Evolutionary conservation across 1,139 yeast species (phyloP), one percentile per base, ranked within the genome.

Genomic region (Pichiaceae sp.): DNA sequence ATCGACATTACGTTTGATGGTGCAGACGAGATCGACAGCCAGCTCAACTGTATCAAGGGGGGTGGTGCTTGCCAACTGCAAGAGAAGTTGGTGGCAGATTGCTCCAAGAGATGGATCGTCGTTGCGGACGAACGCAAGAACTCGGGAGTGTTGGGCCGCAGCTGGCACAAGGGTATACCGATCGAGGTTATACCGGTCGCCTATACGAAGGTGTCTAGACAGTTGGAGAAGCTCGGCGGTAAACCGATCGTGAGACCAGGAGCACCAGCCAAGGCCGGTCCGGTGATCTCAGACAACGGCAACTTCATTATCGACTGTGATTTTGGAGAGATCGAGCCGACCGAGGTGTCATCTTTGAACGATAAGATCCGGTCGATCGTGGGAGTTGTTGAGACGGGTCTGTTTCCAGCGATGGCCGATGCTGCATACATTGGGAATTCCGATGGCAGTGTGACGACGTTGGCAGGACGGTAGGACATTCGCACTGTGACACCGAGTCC

Each of bases 1-100:
- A 64, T 93, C 31, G 98, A 91, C 56, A 77, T 91, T 50, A 96
- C 96, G 3, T 91, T 93, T 57, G 99, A 93, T 59, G 99, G 99
- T 31, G 98, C 98, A 7, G 99, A 93, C 61, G 99, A 93, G 59
- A 93, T 89, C 39, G 98, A 91, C 57, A 56, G 74, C 6, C 55
- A 69, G 16, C 69, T 91, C 50, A 85, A 87, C 55, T 77, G 91
- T 52, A 93, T 93, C 59, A 93, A 93, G 63, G 99, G 99, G 45
- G 99, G 99, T 34, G 99, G 99, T 29, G 99, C 96, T 2, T 93
- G 99, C 61, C 68, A 87, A 46, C 82, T 93, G 66, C 98, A 91
- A 63, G 99, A 93, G 60, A 93, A 93, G 62, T 70, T 93, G 39
- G 96, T 93, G 14, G 96, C 96, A 9, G 70, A 76, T 36, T 77